Base-by-base conservation (phyloP, 257 asterid species). In the Solanum tarapatanum region DNA sequence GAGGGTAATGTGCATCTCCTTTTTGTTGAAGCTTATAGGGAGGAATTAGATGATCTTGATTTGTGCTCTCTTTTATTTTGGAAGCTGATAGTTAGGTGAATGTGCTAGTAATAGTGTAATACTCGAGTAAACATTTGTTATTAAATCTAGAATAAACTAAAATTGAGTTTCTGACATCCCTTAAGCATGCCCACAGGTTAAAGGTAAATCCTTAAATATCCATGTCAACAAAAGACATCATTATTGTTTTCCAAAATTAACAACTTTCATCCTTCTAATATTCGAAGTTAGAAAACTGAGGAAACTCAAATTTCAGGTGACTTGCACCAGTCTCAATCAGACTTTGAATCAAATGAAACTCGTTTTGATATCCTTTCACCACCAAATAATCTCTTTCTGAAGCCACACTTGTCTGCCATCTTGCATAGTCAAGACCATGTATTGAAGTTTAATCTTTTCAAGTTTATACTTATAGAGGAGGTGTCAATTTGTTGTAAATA, bases 1-100 rank as follows among this genome's bases (percentile, higher is more conserved):
- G 93, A 96, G 95, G 99, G 99, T 94, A 28, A 9, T 4, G 13
- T 80, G 85, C 26, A 26, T 26, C 26, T 45, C 68, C 26, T 80
- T 45, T 45, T 16, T 43, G 66, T 16, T 80, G 32, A 45, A 30
- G 5, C 84, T 14, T 79, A 8, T 41, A 2, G n/a, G 32, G 84
- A 41, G 24, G 11, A 41, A 32, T 77, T 24, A 24, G 36, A 82
- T 87, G 33, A 87, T 43, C 19, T 62, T 28, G 37, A 39, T 39
- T 12, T 62, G 64, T 21, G 30, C 16, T 17, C 9, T 32, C 11
- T 62, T 75, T 12, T 41, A 77, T 24, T 39, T 39, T 77, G 35
- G n/a, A 43, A 77, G 84, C 36, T 41, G 84, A 41, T n/a, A 41
- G 84, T 41, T 19, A 19, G 80, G 80, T 73, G 80, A 43, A 41